Evolutionary conservation across 805 yeast genomes (phyloP).

Genomic region (Sugiyamaella valdiviana): DNA sequence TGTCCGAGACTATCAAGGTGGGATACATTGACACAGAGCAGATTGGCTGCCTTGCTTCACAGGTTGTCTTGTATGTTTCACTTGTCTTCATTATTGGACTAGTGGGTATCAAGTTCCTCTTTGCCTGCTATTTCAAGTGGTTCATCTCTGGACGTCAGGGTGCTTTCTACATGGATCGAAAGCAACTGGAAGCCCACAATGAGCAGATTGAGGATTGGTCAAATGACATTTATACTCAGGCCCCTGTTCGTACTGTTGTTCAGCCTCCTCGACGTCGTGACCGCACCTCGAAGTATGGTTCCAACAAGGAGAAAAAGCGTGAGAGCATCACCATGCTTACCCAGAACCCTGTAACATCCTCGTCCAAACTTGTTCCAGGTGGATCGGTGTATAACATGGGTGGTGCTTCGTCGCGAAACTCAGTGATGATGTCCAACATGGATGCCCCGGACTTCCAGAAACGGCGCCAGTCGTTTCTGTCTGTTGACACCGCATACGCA

Average conservation of each 20-base stretch:
- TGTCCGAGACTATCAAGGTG: conserved; percentile 78
- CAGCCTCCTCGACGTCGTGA: conserved; percentile 32
- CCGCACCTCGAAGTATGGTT: conserved; percentile 6
- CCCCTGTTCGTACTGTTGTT: conserved; percentile 36
- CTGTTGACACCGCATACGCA: conserved; percentile 24
- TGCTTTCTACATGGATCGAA: conserved; percentile 54
- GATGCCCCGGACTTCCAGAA: conserved; percentile 6
- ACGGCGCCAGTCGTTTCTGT: conserved; percentile 15
- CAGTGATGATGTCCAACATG: conserved; percentile 15
- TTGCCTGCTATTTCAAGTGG: conserved; percentile 92
- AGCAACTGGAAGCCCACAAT: conserved; percentile 54
- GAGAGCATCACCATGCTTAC: conserved; percentile 29
- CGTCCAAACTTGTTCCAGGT: conserved; percentile 31
- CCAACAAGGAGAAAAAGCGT: conserved; percentile 15
- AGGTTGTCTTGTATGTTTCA: conserved; percentile 72
- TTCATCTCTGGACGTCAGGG: conserved; percentile 73
- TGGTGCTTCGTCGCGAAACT: conserved; percentile 22
- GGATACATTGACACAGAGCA: conserved; percentile 86
- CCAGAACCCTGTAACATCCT: conserved; percentile 27
- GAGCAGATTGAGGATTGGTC: conserved; percentile 82
- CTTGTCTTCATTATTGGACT: conserved; percentile 79
- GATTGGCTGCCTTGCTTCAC: conserved; percentile 89
- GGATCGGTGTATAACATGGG: conserved; percentile 25
- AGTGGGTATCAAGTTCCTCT: conserved; percentile 66
- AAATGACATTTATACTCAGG: conserved; percentile 45